Percentiles rank a stretch among this genome's conserved stretches.
Conservation (phyloP, 73 alveolate species). For the Paramecium tetraurelia region DNA sequence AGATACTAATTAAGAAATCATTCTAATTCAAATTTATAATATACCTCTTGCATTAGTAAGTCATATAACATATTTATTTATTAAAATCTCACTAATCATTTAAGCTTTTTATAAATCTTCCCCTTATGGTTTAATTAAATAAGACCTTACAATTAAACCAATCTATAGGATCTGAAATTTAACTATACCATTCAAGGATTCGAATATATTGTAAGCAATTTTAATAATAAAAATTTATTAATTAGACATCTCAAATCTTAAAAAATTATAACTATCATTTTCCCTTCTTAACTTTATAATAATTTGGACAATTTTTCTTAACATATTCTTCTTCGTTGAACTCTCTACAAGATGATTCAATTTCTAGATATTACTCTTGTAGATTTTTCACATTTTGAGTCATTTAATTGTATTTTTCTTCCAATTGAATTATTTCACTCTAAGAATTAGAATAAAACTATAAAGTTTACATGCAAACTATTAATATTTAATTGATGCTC, state of each 20-base stretch:
- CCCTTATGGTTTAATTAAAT: neutral
- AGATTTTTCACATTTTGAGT: neutral
- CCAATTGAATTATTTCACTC: neutral
- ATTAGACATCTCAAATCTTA: neutral
- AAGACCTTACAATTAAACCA: neutral
- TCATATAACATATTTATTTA: neutral
- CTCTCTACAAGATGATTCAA: neutral
- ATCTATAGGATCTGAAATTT: neutral
- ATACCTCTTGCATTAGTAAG: no score
- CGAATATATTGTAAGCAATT: neutral
- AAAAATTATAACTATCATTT: neutral
- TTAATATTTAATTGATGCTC: conserved; percentile 1
- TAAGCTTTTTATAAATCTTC: neutral
- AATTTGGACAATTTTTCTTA: neutral
- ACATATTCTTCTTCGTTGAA: conserved; percentile 14
- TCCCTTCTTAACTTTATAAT: conserved; percentile 1
- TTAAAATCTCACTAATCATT: neutral
- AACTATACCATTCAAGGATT: neutral
- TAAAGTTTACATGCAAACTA: neutral
- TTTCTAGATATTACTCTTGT: neutral
- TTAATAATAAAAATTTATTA: neutral
- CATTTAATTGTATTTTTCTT: conserved; percentile 43
- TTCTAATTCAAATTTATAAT: no score
- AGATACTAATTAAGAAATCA: no score
- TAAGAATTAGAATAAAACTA: neutral